Evolutionary conservation across 2,329 filamentous ascomycete species (phyloP).

Genomic region (Zalaria obscura): DNA sequence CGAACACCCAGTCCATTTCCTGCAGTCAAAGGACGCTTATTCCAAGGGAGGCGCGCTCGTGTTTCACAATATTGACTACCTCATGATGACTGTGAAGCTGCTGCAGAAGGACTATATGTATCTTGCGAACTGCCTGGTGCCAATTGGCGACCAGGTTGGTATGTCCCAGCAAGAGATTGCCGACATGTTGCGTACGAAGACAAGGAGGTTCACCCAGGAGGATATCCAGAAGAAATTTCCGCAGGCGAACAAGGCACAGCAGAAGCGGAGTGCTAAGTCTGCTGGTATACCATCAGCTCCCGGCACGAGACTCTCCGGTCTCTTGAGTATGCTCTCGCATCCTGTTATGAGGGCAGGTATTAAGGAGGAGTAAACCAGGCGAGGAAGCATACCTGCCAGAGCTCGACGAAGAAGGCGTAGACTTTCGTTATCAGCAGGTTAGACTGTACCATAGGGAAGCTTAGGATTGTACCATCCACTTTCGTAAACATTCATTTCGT

Average conservation of each 20-base stretch:
- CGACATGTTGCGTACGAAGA: slow-evolving; percentile 49
- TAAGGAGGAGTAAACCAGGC: not conserved
- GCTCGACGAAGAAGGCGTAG: too few relatives aligned
- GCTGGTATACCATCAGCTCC: not conserved
- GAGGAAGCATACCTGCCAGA: too few relatives aligned
- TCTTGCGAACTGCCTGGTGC: slow-evolving; percentile 57
- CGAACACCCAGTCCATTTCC: slow-evolving; percentile 60
- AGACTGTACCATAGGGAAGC: too few relatives aligned
- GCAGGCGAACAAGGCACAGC: not conserved
- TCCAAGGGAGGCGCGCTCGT: slow-evolving; percentile 54
- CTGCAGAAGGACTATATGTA: slow-evolving; percentile 57
- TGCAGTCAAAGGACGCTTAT: slow-evolving; percentile 55
- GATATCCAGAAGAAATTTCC: slow-evolving; percentile 47
- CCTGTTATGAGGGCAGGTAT: not conserved
- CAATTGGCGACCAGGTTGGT: slow-evolving; percentile 55
- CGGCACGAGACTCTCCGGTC: not conserved
- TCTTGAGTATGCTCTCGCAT: not conserved
- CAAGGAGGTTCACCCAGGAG: slow-evolving; percentile 49
- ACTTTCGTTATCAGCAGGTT: too few relatives aligned
- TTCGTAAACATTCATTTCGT: too few relatives aligned
- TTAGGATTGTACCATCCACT: too few relatives aligned
- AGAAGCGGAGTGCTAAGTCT: not conserved
- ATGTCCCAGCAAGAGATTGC: slow-evolving; percentile 51
- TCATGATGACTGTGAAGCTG: slow-evolving; percentile 58
- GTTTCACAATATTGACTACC: slow-evolving; percentile 69